These are phyloP conservation scores for Pterocarpus santalinus DNA, from an alignment of 306 rosid species.

Conservation along the genomic window DNA sequence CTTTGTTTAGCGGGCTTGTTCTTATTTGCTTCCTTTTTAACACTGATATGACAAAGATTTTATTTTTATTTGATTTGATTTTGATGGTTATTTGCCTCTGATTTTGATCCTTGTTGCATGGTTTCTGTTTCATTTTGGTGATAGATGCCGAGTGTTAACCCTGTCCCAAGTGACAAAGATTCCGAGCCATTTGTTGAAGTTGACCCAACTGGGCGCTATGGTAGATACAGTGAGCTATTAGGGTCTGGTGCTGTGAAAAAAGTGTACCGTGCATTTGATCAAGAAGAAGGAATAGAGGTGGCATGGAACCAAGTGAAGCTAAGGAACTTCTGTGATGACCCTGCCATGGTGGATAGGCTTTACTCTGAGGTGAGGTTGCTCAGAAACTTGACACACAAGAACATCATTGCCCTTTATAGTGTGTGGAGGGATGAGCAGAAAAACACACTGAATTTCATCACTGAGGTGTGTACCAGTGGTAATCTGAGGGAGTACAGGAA, in stretches of 20 bases:
- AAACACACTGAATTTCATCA: slow-evolving; percentile 73
- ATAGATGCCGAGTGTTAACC: slow-evolving; percentile 68
- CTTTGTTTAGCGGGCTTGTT: slow-evolving; percentile 6
- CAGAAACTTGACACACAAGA: slow-evolving; percentile 62
- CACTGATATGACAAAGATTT: neutral
- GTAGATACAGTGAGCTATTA: slow-evolving; percentile 75
- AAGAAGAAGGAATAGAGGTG: slow-evolving; percentile 91
- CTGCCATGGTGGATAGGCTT: slow-evolving; percentile 78
- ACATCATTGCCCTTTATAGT: slow-evolving; percentile 72
- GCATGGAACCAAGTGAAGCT: slow-evolving; percentile 98
- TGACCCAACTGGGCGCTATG: slow-evolving; percentile 78
- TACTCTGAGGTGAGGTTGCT: slow-evolving; percentile 82
- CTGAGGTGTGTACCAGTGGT: slow-evolving; percentile 94
- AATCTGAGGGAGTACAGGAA: slow-evolving; percentile 89
- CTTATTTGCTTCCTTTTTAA: neutral
- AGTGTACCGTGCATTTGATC: slow-evolving; percentile 92
- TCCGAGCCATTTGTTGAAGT: slow-evolving; percentile 74
- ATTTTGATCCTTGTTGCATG: slow-evolving; percentile 10
- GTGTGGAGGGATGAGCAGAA: slow-evolving; percentile 72
- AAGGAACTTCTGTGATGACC: slow-evolving; percentile 66
- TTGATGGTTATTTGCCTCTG: neutral
- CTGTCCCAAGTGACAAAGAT: slow-evolving; percentile 61
- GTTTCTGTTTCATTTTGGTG: neutral
- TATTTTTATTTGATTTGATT: neutral
- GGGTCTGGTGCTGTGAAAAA: slow-evolving; percentile 88